Percentiles rank a stretch among this genome's conserved stretches.
phyloP scores from a whole-genome alignment of 345 rosid species.

The Balakata baccata region DNA sequence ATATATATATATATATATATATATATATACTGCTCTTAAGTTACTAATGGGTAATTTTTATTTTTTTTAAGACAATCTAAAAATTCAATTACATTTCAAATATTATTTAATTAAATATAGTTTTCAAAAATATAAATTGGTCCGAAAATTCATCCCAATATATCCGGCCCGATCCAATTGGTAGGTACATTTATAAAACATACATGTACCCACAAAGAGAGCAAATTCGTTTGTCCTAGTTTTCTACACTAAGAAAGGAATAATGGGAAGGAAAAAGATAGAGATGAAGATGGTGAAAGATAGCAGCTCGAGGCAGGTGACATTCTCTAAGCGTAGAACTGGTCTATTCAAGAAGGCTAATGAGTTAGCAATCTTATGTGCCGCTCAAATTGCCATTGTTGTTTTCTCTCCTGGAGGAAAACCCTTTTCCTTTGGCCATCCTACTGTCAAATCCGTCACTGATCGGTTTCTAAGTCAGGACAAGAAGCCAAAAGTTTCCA shows the following conservation, averaged over 20 bases:
- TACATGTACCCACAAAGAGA: too few species aligned
- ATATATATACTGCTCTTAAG: too few species aligned
- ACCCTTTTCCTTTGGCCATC: slow-evolving; percentile 17
- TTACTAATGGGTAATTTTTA: too few species aligned
- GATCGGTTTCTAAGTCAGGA: slow-evolving; percentile 14
- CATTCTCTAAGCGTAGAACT: slow-evolving; percentile 20
- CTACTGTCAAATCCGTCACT: not conserved
- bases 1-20: too few species aligned
- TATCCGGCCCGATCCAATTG: too few species aligned
- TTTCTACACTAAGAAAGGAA: not conserved
- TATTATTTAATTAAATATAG: too few species aligned
- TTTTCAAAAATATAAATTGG: too few species aligned
- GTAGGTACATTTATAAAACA: too few species aligned
- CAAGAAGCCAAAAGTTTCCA: not conserved
- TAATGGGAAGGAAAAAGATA: slow-evolving; percentile 25
- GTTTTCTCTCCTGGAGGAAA: slow-evolving; percentile 30
- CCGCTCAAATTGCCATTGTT: slow-evolving; percentile 8
- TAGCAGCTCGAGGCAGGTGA: slow-evolving; percentile 17
- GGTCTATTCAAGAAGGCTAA: slow-evolving; percentile 28
- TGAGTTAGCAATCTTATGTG: slow-evolving; percentile 24
- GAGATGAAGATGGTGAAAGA: slow-evolving; percentile 26
- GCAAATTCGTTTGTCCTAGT: too few species aligned
- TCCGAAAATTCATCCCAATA: too few species aligned
- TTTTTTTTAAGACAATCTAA: too few species aligned
- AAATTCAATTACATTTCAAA: too few species aligned